These are phyloP conservation scores for Botrytis squamosa DNA, from an alignment of 2,329 filamentous ascomycete genomes.

Conservation along the genomic window DNA sequence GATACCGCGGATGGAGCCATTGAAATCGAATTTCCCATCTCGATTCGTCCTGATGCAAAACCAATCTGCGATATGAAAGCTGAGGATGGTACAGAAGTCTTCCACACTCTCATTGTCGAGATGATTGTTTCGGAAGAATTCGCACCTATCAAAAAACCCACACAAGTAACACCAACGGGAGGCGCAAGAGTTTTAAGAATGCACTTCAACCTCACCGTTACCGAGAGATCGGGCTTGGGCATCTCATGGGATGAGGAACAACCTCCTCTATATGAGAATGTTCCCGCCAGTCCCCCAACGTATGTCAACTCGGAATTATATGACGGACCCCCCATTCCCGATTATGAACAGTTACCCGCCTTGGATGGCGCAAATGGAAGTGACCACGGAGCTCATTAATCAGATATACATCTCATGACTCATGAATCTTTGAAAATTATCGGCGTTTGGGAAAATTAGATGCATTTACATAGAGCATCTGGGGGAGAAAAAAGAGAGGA, in stretches of 20 bases:
- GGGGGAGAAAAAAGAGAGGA: background rate
- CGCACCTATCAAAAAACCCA: constrained; percentile 65
- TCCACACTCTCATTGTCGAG: constrained; percentile 85
- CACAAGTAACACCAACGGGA: constrained; percentile 78
- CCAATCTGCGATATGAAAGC: constrained; percentile 78
- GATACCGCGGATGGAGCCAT: constrained; percentile 67
- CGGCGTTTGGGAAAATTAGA: background rate
- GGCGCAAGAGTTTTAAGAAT: constrained; percentile 88
- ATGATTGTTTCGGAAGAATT: constrained; percentile 94
- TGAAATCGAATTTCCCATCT: constrained; percentile 74
- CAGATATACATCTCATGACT: background rate
- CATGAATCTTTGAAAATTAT: background rate
- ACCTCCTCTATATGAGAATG: constrained; percentile 90
- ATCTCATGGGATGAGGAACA: constrained; percentile 97
- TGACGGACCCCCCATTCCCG: constrained; percentile 33
- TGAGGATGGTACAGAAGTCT: constrained; percentile 71
- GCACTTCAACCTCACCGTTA: constrained; percentile 81
- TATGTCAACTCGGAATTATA: constrained; percentile 46
- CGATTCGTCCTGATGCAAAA: constrained; percentile 55
- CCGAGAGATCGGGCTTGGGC: constrained; percentile 88
- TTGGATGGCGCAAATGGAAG: constrained; percentile 24
- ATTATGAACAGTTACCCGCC: constrained; percentile 36
- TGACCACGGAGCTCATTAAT: background rate
- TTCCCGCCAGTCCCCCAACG: constrained; percentile 78
- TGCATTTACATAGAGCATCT: background rate